phyloP scores from a whole-genome alignment of 768 basidiomycete species.

The Lactarius indigo region DNA sequence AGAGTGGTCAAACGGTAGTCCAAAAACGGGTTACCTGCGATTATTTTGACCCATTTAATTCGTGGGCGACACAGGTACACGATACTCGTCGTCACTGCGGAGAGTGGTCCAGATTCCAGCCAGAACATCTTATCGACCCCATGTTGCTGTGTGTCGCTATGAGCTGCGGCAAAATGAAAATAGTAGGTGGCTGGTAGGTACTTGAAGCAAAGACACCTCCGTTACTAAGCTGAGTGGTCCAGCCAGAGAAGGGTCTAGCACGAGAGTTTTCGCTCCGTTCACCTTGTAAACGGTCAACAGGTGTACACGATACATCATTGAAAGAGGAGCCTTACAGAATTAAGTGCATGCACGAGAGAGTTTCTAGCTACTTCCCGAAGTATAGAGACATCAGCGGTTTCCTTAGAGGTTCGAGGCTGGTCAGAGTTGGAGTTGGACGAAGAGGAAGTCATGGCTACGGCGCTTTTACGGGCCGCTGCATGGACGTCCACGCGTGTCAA shows the following conservation, averaged over 20 bases:
- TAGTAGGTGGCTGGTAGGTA: conserved; percentile 31
- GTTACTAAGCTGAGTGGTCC: conserved; percentile 95
- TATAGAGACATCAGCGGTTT: conserved; percentile 52
- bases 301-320: not conserved
- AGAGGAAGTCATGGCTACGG: conserved; percentile 26
- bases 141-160: conserved; percentile 68
- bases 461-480: conserved; percentile 13
- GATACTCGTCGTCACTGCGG: conserved; percentile 80
- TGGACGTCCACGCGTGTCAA: too few species aligned
- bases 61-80: conserved; percentile 90
- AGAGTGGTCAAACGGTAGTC: conserved; percentile 9
- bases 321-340: conserved; percentile 50
- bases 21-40: conserved; percentile 67
- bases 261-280: conserved; percentile 92
- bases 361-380: conserved; percentile 78
- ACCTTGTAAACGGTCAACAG: conserved; percentile 45
- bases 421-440: conserved; percentile 31
- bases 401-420: conserved; percentile 36
- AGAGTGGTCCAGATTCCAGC: conserved; percentile 87
- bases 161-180: not conserved
- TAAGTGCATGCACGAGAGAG: conserved; percentile 79
- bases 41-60: conserved; percentile 81
- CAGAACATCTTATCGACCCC: conserved; percentile 99
- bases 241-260: conserved; percentile 83
- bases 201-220: conserved; percentile 91